phyloP scores from a whole-genome alignment of 2,329 filamentous ascomycete genomes.

The Teratosphaeria gauchensis region DNA sequence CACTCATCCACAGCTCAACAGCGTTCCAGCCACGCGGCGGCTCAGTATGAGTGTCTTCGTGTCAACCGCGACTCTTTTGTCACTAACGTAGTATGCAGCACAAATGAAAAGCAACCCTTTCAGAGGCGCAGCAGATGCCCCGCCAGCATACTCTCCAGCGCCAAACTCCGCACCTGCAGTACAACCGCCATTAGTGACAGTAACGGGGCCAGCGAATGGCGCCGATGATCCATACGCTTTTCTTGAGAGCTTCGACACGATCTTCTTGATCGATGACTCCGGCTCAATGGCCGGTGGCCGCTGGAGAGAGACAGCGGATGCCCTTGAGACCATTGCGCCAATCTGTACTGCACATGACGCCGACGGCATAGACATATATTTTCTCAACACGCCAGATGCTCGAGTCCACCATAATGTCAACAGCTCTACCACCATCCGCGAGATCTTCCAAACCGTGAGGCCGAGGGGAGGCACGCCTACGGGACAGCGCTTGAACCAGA shows the following conservation, averaged over 20 bases:
- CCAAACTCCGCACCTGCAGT: constrained; percentile 27
- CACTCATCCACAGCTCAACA: constrained; percentile 12
- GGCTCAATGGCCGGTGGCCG: constrained; percentile 68
- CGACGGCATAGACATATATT: constrained; percentile 86
- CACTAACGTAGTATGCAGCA: background rate
- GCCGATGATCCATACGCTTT: constrained; percentile 65
- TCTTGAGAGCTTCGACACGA: constrained; percentile 69
- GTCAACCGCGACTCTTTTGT: background rate
- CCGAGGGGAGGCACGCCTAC: constrained; percentile 66
- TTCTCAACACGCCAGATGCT: constrained; percentile 62
- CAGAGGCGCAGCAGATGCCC: constrained; percentile 16
- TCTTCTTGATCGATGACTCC: constrained; percentile 90
- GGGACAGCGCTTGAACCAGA: constrained; percentile 58
- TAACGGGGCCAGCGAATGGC: constrained; percentile 14
- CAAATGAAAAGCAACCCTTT: constrained; percentile 6
- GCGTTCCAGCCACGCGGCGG: constrained; percentile 12
- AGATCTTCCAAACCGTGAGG: constrained; percentile 59
- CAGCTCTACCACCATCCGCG: constrained; percentile 46
- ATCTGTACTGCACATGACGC: constrained; percentile 71
- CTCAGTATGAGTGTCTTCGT: constrained; percentile 5
- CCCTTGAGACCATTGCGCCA: constrained; percentile 64
- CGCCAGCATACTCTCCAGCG: constrained; percentile 33
- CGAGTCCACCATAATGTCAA: constrained; percentile 58
- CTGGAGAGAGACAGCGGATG: constrained; percentile 66
- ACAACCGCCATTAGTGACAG: constrained; percentile 2